Evolutionary conservation across 495 filamentous ascomycete genomes (phyloP), one percentile per base, ranked within the genome.

Genomic region (Penicillium daleae): DNA sequence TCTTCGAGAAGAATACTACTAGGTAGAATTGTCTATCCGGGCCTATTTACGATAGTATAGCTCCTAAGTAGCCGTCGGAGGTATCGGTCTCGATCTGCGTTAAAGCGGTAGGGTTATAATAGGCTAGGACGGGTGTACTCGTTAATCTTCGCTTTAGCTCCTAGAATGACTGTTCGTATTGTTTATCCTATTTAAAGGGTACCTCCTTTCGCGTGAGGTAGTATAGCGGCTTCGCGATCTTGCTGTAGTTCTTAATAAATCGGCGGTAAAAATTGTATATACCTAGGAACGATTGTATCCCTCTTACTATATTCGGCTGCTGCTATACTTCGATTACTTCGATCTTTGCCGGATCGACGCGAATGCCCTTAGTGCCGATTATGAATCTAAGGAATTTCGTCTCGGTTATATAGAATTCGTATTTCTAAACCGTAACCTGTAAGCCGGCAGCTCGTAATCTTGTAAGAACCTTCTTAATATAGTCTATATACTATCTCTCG

Each of bases 221-320:
- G 17, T 54, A 19, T 7, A 76, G 46, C 0, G 56, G 66, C 4
- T 26, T 61, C 1, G 54, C 59, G 15, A 70, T 69, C n/a, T 46
- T 46, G 8, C 58, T 66, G 60, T 68, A 77, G 0, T 63, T 39
- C 0, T 62, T 13, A 1, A 79, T 74, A 48, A 78, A 76, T 1
- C 59, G 42, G 1, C 60, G 48, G 46, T 75, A 76, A 57, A 76
- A 78, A 49, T 72, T 71, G n/a, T 21, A 64, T 52, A 79, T 73
- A 0, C 71, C 63, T 17, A 79, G 29, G 52, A 72, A 77, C 2
- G 52, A 50, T 42, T 72, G 60, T 6, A 74, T 57, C n/a, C 35
- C 35, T 32, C 55, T 42, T 21, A 19, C 39, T 19, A 19, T 57
- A 8, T 21, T 44, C 1, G 55, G 55, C 21, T 8, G 13, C n/a